phyloP scores from a whole-genome alignment of 805 yeast genomes.

The Torulaspora microellipsoides region DNA sequence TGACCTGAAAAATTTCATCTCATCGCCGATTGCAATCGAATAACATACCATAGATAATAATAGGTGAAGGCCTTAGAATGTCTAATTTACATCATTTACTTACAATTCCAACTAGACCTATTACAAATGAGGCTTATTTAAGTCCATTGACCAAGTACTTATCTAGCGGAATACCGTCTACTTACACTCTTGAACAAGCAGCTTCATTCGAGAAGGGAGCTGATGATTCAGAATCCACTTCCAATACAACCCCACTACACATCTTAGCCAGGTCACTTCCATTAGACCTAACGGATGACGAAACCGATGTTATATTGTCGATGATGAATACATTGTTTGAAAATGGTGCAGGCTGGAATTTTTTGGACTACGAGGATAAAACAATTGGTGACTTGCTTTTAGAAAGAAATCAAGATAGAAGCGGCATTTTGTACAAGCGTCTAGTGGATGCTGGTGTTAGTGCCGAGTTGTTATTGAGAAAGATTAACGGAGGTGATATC shows the following conservation, averaged over 20 bases:
- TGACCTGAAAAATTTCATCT: conserved; percentile 1
- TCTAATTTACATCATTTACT: conserved; percentile 67
- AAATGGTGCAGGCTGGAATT: conserved; percentile 91
- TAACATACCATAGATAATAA: no score
- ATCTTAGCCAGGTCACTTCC: conserved; percentile 53
- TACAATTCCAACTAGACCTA: conserved; percentile 50
- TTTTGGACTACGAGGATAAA: conserved; percentile 61
- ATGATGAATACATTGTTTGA: conserved; percentile 67
- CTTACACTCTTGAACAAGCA: conserved; percentile 77
- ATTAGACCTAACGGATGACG: conserved; percentile 33
- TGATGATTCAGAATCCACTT: conserved; percentile 30
- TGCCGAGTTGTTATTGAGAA: conserved; percentile 77
- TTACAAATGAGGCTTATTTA: conserved; percentile 41
- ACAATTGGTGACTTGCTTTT: conserved; percentile 83
- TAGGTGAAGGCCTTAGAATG: conserved; percentile 37
- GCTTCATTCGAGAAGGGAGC: conserved; percentile 45
- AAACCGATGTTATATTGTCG: conserved; percentile 41
- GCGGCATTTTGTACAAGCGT: conserved; percentile 41
- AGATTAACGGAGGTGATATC: conserved; percentile 58
- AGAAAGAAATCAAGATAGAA: conserved; percentile 42
- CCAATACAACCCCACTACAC: conserved; percentile 80
- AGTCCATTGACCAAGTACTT: conserved; percentile 44
- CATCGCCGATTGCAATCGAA: neutral
- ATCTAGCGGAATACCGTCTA: conserved; percentile 69
- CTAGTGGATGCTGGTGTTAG: conserved; percentile 83